These are phyloP conservation scores for Phaeotremella fagi DNA, from an alignment of 768 basidiomycete species.

Conservation along the genomic window DNA sequence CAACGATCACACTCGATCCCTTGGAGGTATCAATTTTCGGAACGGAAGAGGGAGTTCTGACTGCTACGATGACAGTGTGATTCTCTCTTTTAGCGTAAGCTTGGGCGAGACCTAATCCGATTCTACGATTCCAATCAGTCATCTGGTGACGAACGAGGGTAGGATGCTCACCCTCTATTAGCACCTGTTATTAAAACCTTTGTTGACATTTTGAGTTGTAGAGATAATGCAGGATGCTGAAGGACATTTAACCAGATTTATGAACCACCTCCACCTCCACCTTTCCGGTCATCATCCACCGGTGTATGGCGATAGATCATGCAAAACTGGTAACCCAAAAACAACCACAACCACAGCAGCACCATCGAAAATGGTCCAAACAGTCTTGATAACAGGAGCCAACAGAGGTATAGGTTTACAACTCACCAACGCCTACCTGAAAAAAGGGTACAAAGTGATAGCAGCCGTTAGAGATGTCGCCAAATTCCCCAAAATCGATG, in stretches of 20 bases:
- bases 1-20: constrained; percentile 20
- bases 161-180: constrained; percentile 23
- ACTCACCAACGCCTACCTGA: constrained; percentile 1
- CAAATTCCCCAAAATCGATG: neutral
- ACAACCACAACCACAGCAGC: neutral
- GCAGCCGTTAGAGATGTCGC: constrained; percentile 8
- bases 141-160: neutral
- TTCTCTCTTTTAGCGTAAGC: constrained; percentile 13
- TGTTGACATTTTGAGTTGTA: constrained; percentile 1
- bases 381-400: constrained; percentile 13
- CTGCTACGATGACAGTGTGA: constrained; percentile 25
- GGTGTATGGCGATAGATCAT: neutral
- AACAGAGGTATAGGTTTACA: constrained; percentile 9
- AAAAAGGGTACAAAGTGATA: constrained; percentile 9
- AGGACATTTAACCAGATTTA: neutral
- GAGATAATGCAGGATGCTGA: neutral
- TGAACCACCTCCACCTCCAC: neutral
- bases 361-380: no score
- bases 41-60: constrained; percentile 15
- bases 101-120: constrained; percentile 26
- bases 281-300: neutral
- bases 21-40: constrained; percentile 12
- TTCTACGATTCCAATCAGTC: constrained; percentile 4
- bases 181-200: constrained; percentile 29
- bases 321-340: neutral